Base-by-base conservation (phyloP, 2,329 filamentous ascomycete genomes). In the Lasiodiplodia hormozganensis region DNA sequence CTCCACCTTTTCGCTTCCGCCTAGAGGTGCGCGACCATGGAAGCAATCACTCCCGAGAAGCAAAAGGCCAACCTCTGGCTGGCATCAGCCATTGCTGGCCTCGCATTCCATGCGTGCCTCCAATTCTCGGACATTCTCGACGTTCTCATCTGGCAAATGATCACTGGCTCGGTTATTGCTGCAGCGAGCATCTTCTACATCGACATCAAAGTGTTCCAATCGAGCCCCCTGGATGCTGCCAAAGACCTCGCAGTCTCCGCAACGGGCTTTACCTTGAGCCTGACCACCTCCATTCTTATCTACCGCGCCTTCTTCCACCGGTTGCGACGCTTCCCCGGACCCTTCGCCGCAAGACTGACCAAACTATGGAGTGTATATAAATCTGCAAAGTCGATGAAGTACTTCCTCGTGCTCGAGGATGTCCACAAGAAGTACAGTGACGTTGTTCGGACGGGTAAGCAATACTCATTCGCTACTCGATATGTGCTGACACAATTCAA, bases 261-360 rank as follows among this genome's bases (percentile, higher is more conserved):
- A 31, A 47, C 31, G 10, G 34, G 51, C 34, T 65, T 65, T 18
- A 4, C 38, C 0, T 4, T 31, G 4, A 65, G 25, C 12, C 51
- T 65, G 40, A 8, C 49, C 12, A 16, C n/a, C 16, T 65, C 34
- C 3, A 53, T 40, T 2, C 28, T 76, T 3, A 69, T 76, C 8
- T 56, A 81, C 67, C 75, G 81, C 25, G 53, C 74, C 11, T 76
- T 76, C 65, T 73, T 79, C 58, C 74, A 79, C 65, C 77, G 74
- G 2, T 69, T 80, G 49, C 76, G 76, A 64, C 72, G 69, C 10
- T 77, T 80, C 31, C 77, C 78, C 3, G 78, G 78, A 14, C 80
- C 80, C 2, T 74, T 73, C 51, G 65, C 65, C 25, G 77, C 77
- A 3, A 75, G 77, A n/a, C n/a, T 82, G 12, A 74, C 75, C 1